A percentile compares a stretch with the other conserved stretches of the same genome.
phyloP scores from a whole-genome alignment of 2,329 filamentous ascomycete species.

The Tetracladium maxilliforme region DNA sequence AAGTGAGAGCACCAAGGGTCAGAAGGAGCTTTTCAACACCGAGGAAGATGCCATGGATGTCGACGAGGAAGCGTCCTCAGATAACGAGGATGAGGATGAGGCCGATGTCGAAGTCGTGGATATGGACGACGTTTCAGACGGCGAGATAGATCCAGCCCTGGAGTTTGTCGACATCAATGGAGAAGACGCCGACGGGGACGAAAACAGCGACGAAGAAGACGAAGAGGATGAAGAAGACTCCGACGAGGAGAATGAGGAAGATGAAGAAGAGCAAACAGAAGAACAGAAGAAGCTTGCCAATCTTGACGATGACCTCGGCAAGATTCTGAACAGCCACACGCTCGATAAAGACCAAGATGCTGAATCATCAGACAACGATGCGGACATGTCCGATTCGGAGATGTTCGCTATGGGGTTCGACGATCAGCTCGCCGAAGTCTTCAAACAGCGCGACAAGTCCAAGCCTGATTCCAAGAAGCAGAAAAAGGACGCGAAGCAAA shows the following conservation, averaged over 20 bases:
- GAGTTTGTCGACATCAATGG: constrained; percentile 25
- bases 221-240: constrained; percentile 22
- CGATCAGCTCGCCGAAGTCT: constrained; percentile 68
- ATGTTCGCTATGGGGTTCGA: constrained; percentile 93
- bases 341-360: constrained; percentile 43
- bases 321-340: constrained; percentile 59
- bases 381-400: constrained; percentile 88
- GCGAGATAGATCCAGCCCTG: constrained; percentile 20
- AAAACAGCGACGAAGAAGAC: constrained; percentile 23
- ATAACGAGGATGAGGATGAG: constrained; percentile 23
- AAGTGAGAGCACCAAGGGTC: constrained; percentile 69
- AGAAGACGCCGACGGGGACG: constrained; percentile 23
- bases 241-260: constrained; percentile 25
- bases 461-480: constrained; percentile 58
- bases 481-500: constrained; percentile 75
- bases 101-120: constrained; percentile 34
- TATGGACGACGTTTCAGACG: constrained; percentile 25
- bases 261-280: constrained; percentile 15
- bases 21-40: constrained; percentile 72
- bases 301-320: constrained; percentile 61
- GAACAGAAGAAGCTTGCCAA: constrained; percentile 40
- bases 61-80: constrained; percentile 29
- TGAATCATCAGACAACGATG: constrained; percentile 44
- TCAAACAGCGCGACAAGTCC: constrained; percentile 59
- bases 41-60: constrained; percentile 45